Base-by-base conservation (phyloP, 2,329 filamentous ascomycete species). In the Aspergillus pseudoglaucus region DNA sequence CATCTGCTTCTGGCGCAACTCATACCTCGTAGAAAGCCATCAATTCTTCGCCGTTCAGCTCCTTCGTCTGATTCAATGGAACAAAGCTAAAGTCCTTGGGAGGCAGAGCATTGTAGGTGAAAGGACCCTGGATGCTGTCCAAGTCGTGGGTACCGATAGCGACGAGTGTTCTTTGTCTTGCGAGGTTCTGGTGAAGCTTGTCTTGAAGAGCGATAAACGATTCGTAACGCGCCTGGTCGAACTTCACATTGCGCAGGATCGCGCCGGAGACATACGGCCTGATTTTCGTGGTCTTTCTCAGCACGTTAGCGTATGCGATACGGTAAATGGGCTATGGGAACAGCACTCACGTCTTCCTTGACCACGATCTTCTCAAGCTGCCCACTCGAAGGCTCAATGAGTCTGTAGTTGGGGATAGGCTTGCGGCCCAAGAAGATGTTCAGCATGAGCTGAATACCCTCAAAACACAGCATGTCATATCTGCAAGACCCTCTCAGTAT, bases 191-290 rank as follows among this genome's bases (percentile, higher is more conserved):
- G 75, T 98, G 93, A 42, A 98, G 81, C 76, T 98, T 98, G 74
- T 98, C 94, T 75, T 98, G 93, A 42, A 98, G 80, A 48, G 85
- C 82, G 66, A 98, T 98, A 86, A 98, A 98, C 63, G 90, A 96
- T 59, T 95, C 88, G 70, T 98, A 98, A 57, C 87, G 81, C 58
- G 85, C 88, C 74, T 93, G 80, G 59, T 88, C 90, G 77, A 98
- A 97, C 63, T 84, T 89, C 75, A 98, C 80, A 66, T 90, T 88
- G 57, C 93, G 84, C 53, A 98, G 76, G 56, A 98, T 87, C 42
- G 91, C 90, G 52, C 87, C 90, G 14, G 91, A 88, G 55, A 95
- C 87, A 56, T 93, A 88, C 37, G 90, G 91, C 44, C 93, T 83
- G 59, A 98, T 84, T 69, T 84, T 80, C 48, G 78, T 77, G 27